These are phyloP conservation scores for Heterotrichella gracilis DNA, from an alignment of 352 stramenopile genomes.

Conservation along the genomic window DNA sequence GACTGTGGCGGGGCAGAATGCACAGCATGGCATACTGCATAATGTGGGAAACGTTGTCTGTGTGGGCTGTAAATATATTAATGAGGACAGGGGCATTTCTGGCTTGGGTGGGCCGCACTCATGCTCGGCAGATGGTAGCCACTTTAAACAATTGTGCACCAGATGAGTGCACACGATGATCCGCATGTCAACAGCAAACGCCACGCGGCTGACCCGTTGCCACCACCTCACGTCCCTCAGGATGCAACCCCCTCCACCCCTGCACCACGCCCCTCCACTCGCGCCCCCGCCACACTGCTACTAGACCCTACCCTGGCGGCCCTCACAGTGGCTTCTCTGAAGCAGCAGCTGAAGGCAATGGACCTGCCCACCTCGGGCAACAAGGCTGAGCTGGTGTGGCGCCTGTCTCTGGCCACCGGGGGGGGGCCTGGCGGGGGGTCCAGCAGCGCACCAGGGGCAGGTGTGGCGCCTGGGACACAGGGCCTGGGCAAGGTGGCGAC, in stretches of 20 bases:
- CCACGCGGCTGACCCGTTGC: not conserved
- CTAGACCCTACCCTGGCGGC: not conserved
- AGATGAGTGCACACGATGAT: too few species aligned
- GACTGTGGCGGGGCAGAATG: too few species aligned
- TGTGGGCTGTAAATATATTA: too few species aligned
- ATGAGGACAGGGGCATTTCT: too few species aligned
- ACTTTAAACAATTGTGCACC: too few species aligned
- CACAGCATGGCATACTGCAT: too few species aligned
- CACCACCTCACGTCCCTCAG: not conserved
- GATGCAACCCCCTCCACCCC: not conserved
- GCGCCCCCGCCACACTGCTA: not conserved
- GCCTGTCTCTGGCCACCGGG: constrained; percentile 11
- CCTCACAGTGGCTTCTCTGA: constrained; percentile 15
- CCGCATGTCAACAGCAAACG: too few species aligned
- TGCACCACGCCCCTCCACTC: not conserved
- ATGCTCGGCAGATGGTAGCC: too few species aligned
- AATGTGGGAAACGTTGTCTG: too few species aligned
- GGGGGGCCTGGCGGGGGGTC: constrained; percentile 9
- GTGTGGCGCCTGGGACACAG: not conserved
- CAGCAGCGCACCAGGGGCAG: not conserved
- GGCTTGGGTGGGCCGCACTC: too few species aligned
- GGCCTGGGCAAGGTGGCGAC: constrained; percentile 17
- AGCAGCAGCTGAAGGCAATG: constrained; percentile 11
- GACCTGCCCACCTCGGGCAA: constrained; percentile 8
- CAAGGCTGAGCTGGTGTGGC: constrained; percentile 16